Base-by-base conservation (phyloP, 2,329 filamentous ascomycete genomes). In the Rutstroemia sp. region DNA sequence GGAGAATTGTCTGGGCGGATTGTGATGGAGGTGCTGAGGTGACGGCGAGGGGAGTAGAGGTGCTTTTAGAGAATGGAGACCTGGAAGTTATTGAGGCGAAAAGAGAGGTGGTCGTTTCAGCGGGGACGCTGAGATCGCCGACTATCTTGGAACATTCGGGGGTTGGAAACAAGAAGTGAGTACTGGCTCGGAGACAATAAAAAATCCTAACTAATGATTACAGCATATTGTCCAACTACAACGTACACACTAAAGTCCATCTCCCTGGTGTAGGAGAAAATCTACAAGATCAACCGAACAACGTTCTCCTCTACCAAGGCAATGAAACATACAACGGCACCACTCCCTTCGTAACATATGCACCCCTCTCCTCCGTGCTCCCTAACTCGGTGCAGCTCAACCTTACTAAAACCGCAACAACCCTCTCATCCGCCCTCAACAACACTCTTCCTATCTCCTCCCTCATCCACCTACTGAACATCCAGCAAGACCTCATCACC, bases 401-500 rank as follows among this genome's bases (percentile, higher is more conserved):
- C 23, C 18, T 57, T 21, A 19, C 27, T 4, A 23, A 27, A 9
- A 55, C 39, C 23, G 52, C 56, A 25, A n/a, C 27, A 16, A 30
- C 51, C 25, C 57, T 60, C 23, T 61, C 62, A 10, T 50, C 34
- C n/a, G 60, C 63, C 5, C 65, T 63, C 12, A 67, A 67, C 49
- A 56, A 62, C 7, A 64, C 67, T 18, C 65, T 61, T 10, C 60
- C 71, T 12, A 61, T 64, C 9, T 60, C 66, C 4, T 56, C 67
- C 14, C 67, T 70, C 14, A 58, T 79, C 30, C 70, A 76, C 57
- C 64, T 78, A 1, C 69, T 80, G 19, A 65, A 66, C 7, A 66
- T 75, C 3, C 76, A 80, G 64, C 70, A 79, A 58, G 71, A 76
- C 50, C 67, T 80, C 9, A 71, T 81, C 16, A 79, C 78, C 63